phyloP scores from a whole-genome alignment of 805 yeast species.

The Lipomyces orientalis region DNA sequence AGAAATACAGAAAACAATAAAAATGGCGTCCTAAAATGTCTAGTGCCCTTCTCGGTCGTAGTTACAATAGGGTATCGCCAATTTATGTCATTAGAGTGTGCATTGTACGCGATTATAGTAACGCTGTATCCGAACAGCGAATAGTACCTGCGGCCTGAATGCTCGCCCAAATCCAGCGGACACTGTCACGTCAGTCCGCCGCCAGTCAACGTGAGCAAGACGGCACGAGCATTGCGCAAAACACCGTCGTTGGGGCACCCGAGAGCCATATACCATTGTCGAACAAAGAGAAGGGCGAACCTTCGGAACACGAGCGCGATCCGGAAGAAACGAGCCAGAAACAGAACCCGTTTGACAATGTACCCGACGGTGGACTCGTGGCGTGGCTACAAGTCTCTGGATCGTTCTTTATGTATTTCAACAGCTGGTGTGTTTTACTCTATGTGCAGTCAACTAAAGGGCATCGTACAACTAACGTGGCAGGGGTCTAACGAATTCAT shows the following conservation, averaged over 20 bases:
- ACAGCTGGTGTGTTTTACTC: conserved; percentile 19
- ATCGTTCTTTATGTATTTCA: conserved; percentile 19
- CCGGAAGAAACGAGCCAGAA: neutral
- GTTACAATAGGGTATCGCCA: no score
- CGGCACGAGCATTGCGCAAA: no score
- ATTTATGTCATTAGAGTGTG: no score
- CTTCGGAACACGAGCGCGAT: neutral
- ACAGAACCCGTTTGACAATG: conserved; percentile 6
- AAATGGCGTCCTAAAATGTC: no score
- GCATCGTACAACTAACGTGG: neutral
- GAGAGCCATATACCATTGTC: no score
- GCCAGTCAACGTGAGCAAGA: neutral
- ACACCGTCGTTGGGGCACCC: no score
- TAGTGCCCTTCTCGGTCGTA: no score
- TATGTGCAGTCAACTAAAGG: neutral
- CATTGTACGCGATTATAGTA: no score
- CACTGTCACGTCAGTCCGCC: neutral
- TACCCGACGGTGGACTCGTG: conserved; percentile 28
- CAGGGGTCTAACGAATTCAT: conserved; percentile 52
- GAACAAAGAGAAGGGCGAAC: neutral
- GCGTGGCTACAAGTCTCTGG: conserved; percentile 33
- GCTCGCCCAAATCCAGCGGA: neutral
- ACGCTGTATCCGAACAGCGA: no score
- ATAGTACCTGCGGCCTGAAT: neutral
- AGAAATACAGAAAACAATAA: no score